These are phyloP conservation scores for Penicillium oxalicum DNA, from an alignment of 2,329 filamentous ascomycete species.

Conservation along the genomic window DNA sequence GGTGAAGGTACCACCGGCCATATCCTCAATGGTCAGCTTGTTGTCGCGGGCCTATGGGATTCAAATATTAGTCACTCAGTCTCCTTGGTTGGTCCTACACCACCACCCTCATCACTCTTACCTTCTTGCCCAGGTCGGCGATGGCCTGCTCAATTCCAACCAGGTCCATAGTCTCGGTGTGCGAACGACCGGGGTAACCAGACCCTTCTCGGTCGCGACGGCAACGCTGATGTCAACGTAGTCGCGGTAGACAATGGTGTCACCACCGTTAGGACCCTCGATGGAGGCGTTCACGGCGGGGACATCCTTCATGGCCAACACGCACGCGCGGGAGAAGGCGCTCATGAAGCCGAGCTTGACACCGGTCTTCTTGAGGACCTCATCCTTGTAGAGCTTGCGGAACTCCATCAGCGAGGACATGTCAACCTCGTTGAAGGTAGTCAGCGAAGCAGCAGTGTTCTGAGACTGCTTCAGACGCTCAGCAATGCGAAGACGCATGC, in stretches of 20 bases:
- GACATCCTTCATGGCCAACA: constrained; percentile 91
- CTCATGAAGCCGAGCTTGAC: constrained; percentile 99
- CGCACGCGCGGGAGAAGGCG: constrained; percentile 83
- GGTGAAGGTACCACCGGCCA: constrained; percentile 97
- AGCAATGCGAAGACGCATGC: constrained; percentile 94
- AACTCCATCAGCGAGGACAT: constrained; percentile 98
- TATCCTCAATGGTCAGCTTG: constrained; percentile 97
- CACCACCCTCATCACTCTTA: constrained; percentile 28
- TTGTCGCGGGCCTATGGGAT: constrained; percentile 72
- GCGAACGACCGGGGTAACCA: constrained; percentile 92
- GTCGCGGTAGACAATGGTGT: constrained; percentile 96
- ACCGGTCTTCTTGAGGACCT: constrained; percentile 88
- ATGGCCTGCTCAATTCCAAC: constrained; percentile 85
- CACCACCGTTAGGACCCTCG: constrained; percentile 87
- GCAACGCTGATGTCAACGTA: constrained; percentile 98
- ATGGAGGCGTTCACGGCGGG: constrained; percentile 94
- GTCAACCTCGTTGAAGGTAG: constrained; percentile 98
- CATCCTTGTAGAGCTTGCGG: constrained; percentile 95
- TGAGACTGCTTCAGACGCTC: constrained; percentile 98
- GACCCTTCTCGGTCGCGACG: constrained; percentile 93
- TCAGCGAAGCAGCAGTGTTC: constrained; percentile 93
- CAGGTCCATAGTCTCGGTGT: constrained; percentile 82
- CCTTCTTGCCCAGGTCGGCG: constrained; percentile 93
- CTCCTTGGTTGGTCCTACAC: not conserved
- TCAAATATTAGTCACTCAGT: not conserved